phyloP scores from a whole-genome alignment of 1,284 basidiomycete species.

The Moniliophthora roreri region DNA sequence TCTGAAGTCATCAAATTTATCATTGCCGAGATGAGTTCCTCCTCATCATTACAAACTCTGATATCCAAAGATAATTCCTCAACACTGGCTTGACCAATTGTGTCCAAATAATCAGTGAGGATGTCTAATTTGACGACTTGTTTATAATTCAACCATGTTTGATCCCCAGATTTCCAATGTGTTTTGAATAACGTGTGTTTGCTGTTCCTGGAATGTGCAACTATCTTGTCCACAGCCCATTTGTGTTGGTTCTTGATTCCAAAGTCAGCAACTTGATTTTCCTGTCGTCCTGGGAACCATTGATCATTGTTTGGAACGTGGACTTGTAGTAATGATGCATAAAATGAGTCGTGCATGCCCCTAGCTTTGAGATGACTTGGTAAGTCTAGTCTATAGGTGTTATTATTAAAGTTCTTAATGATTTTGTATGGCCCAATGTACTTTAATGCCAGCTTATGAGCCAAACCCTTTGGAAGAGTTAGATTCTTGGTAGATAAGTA shows the following conservation, averaged over 20 bases:
- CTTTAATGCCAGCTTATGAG: constrained; percentile 28
- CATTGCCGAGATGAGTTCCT: too few species aligned
- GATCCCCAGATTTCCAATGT: constrained; percentile 23
- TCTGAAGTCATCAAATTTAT: too few species aligned
- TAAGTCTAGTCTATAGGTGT: constrained; percentile 25
- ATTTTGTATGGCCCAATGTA: constrained; percentile 31
- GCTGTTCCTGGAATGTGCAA: constrained; percentile 18
- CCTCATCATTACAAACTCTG: too few species aligned
- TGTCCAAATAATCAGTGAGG: constrained; percentile 19
- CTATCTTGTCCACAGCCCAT: constrained; percentile 20
- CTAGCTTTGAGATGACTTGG: constrained; percentile 20
- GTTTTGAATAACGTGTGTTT: constrained; percentile 18
- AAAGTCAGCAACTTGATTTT: constrained; percentile 16
- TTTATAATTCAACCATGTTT: constrained; percentile 21
- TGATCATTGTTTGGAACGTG: constrained; percentile 29
- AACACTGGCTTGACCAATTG: neutral
- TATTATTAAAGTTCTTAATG: constrained; percentile 20
- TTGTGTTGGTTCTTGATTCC: constrained; percentile 12
- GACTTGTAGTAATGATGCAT: constrained; percentile 23
- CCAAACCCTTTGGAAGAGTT: constrained; percentile 23
- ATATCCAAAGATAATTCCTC: too few species aligned
- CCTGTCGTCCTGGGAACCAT: constrained; percentile 21
- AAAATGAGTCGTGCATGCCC: constrained; percentile 29
- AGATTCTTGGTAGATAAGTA: constrained; percentile 33
- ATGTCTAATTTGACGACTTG: constrained; percentile 13